Evolutionary conservation across 2,329 filamentous ascomycete species (phyloP), one percentile per base, ranked within the genome.

Genomic region (Cytospora mali): DNA sequence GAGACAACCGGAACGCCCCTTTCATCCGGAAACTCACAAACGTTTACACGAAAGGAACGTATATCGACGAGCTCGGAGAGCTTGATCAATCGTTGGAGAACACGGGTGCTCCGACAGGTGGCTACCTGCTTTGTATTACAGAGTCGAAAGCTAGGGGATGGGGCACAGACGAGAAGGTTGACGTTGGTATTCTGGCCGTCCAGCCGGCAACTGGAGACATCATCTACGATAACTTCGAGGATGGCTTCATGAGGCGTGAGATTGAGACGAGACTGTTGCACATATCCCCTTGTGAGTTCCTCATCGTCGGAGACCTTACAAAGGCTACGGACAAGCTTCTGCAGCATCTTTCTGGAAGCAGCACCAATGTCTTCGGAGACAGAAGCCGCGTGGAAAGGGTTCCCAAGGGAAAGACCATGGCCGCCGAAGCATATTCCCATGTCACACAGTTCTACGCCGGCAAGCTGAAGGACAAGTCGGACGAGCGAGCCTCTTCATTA

Each of bases 1-100:
- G 95, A 51, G 93, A 97, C 73, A 99, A 98, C 75, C 87, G 92
- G 62, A 97, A 97, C 72, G 86, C 93, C 0, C 93, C 95, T 0
- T 99, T 99, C 70, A 86, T 92, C 42, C 88, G 95, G 39, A 95
- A 96, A 70, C 86, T 99, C 70, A 98, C 95, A 18, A 97, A 96
- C 71, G 82, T 99, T 7, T 99, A 99, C 76, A 99, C 95, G 10
- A 99, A 98, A 75, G 95, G 93, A 50, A 99, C 95, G 2, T 99
- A 98, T 70, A 89, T 99, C 62, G 95, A 98, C 71, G 95, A 99
- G 73, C 84, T 91, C 11, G 94, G 95, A 66, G 92, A 92, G 28
- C 76, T 97, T 6, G 89, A 91, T 58, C 78, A 79, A 60, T 72
- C 71, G 69, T 1, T 2, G 21, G 50, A 23, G n/a, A 78, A 61